A percentile compares a stretch with the other conserved stretches of the same genome.
These are phyloP conservation scores for Pestalotiopsis sp. DNA, from an alignment of 2,329 filamentous ascomycete genomes.

Conservation along the genomic window DNA sequence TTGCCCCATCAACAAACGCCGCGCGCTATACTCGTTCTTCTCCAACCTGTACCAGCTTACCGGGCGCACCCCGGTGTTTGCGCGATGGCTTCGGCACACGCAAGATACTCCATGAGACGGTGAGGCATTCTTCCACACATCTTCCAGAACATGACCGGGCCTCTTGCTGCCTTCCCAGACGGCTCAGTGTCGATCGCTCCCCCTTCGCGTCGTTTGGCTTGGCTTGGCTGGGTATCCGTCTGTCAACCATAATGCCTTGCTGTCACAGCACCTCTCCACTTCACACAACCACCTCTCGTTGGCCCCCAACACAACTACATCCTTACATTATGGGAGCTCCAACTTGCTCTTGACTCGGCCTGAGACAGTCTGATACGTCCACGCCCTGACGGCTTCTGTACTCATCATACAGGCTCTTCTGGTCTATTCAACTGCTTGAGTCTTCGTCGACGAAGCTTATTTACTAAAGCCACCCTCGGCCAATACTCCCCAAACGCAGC, in stretches of 20 bases:
- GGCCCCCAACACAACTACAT: neutral
- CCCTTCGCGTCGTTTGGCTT: neutral
- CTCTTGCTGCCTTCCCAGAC: neutral
- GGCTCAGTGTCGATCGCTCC: neutral
- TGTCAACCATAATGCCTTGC: neutral
- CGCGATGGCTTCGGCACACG: neutral
- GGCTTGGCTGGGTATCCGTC: neutral
- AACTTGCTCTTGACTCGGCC: neutral
- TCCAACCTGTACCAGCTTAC: neutral
- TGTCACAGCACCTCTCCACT: neutral
- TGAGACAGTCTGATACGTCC: neutral
- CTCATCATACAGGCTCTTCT: neutral
- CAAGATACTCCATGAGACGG: neutral
- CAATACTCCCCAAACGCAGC: too few relatives aligned
- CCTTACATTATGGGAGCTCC: neutral
- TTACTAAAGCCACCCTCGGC: neutral
- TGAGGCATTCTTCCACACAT: neutral
- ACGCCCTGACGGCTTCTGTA: neutral
- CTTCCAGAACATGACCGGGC: neutral
- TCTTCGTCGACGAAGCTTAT: neutral
- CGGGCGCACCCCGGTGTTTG: neutral
- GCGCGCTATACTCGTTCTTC: neutral
- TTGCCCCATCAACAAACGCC: neutral
- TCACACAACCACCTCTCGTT: neutral
- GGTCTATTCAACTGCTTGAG: neutral